Evolutionary conservation across 495 filamentous ascomycete genomes (phyloP).

Genomic region (Pseudevernia furfuracea): DNA sequence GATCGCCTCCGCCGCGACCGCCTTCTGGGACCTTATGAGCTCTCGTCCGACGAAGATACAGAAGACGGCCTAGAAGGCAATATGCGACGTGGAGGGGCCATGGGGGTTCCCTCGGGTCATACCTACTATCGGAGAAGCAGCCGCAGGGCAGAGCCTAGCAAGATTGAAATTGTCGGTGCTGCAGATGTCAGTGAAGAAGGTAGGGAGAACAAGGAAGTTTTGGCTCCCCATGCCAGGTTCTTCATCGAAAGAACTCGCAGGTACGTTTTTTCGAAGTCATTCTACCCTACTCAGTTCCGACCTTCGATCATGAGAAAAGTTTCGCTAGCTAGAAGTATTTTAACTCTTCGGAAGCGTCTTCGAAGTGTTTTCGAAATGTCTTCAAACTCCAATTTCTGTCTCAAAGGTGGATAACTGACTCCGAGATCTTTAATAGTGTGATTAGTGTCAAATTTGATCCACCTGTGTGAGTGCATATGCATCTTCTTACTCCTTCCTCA

Average conservation of each 20-base stretch:
- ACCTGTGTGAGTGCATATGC: slow-evolving; percentile 54
- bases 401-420: background rate
- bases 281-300: background rate
- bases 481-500: background rate
- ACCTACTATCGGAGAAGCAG: slow-evolving; percentile 11
- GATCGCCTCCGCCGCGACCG: slow-evolving; percentile 31
- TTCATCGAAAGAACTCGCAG: slow-evolving; percentile 57
- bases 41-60: slow-evolving; percentile 25
- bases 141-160: slow-evolving; percentile 17
- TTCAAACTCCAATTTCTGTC: background rate
- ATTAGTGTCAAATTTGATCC: slow-evolving; percentile 86
- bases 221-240: slow-evolving; percentile 69
- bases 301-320: background rate
- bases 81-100: slow-evolving; percentile 8
- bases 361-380: background rate
- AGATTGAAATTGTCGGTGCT: slow-evolving; percentile 43
- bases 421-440: slow-evolving; percentile 51
- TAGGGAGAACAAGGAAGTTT: slow-evolving; percentile 41
- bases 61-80: slow-evolving; percentile 26
- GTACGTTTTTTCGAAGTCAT: background rate
- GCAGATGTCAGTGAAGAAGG: slow-evolving; percentile 43
- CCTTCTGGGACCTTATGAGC: slow-evolving; percentile 18
- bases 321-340: background rate
- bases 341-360: background rate
- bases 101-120: slow-evolving; percentile 12